Conservation (phyloP, 192 early-diverging fungal species). For the Allomyces arbusculus region DNA sequence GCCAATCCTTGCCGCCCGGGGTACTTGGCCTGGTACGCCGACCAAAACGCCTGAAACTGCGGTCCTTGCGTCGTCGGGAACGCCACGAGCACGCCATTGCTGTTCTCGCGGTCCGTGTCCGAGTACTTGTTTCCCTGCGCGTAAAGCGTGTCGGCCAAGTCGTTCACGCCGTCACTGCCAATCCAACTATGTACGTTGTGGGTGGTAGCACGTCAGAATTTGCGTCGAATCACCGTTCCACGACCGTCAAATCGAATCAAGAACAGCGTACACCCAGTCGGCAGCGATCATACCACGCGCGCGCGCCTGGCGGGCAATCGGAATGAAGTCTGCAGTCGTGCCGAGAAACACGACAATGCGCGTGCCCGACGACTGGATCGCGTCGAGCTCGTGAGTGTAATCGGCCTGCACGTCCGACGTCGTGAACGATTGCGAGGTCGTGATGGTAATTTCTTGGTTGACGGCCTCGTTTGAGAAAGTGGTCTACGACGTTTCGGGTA, state of each 20-base stretch:
- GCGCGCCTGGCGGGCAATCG: neutral
- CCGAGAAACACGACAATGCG: neutral
- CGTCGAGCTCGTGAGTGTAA: neutral
- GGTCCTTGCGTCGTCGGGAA: neutral
- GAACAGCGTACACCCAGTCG: neutral
- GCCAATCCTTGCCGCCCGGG: neutral
- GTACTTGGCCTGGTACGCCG: neutral
- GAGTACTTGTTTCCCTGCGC: neutral
- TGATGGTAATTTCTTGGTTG: neutral
- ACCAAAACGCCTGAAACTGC: neutral
- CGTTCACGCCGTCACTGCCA: neutral
- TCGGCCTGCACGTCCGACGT: neutral
- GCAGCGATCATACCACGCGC: neutral
- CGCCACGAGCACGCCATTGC: neutral
- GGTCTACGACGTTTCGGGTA: too few species aligned
- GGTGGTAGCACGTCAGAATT: too few species aligned
- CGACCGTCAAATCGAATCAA: too few species aligned
- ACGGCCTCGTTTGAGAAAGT: neutral
- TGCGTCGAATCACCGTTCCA: too few species aligned
- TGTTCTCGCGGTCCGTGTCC: neutral
- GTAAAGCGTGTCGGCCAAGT: neutral
- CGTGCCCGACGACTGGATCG: neutral
- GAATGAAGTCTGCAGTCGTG: neutral
- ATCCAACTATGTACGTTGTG: too few species aligned
- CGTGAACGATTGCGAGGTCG: neutral